Evolutionary conservation across 2,329 filamentous ascomycete genomes (phyloP).

Genomic region (Aureobasidium sp.): DNA sequence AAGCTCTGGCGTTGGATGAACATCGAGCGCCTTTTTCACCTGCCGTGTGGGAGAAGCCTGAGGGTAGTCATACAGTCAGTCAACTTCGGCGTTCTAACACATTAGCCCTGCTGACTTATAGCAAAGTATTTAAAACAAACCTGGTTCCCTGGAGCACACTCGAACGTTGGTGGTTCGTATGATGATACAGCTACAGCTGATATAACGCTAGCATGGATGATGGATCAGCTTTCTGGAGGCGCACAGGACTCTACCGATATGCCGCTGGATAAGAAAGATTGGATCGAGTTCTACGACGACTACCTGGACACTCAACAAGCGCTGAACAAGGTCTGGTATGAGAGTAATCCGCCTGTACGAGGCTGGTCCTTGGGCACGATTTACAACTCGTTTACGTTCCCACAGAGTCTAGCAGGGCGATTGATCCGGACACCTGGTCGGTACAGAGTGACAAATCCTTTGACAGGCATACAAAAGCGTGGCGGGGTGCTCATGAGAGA

Average conservation of each 20-base stretch:
- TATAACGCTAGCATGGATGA: conserved; percentile 37
- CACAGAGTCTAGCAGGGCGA: conserved; percentile 25
- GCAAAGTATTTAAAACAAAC: conserved; percentile 40
- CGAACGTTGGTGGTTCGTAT: conserved; percentile 45
- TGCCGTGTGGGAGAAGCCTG: conserved; percentile 40
- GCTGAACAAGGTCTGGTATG: conserved; percentile 21
- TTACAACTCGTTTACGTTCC: conserved; percentile 30
- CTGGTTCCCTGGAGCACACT: conserved; percentile 51
- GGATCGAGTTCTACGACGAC: conserved; percentile 31
- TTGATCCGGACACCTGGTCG: conserved; percentile 25
- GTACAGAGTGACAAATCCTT: conserved; percentile 26
- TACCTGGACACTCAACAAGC: conserved; percentile 21
- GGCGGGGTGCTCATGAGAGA: conserved; percentile 20
- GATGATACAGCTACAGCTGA: conserved; percentile 28
- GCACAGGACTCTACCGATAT: background rate
- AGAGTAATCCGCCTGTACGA: conserved; percentile 18
- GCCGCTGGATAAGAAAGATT: conserved; percentile 20
- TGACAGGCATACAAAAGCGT: conserved; percentile 20
- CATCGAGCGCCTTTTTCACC: conserved; percentile 44
- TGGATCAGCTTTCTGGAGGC: conserved; percentile 31
- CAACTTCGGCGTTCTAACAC: background rate
- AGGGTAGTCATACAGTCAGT: conserved; percentile 20
- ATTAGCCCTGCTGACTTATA: background rate
- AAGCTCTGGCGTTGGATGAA: conserved; percentile 50
- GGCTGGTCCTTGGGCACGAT: conserved; percentile 29